A percentile compares a stretch with the other conserved stretches of the same genome.
Conservation (phyloP, 2,329 filamentous ascomycete species). For the Lecanosticta acicola region DNA sequence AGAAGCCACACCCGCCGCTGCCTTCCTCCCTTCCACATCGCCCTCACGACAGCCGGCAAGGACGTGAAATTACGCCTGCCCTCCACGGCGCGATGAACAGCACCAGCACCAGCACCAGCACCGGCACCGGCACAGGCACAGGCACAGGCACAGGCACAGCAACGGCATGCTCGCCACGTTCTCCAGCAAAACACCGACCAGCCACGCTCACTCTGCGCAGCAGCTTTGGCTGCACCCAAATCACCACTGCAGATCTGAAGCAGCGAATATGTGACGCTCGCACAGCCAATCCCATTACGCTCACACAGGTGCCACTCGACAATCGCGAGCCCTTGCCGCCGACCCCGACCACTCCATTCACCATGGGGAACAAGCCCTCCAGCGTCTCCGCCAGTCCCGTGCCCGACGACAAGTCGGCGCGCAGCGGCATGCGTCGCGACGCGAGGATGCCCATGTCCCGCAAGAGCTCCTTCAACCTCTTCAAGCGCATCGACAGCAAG, state of each 20-base stretch:
- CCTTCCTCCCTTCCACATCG: not conserved
- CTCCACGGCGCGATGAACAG: too few relatives aligned
- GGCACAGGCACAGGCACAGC: constrained; percentile 4
- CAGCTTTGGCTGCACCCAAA: constrained; percentile 25
- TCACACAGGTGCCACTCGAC: constrained; percentile 20
- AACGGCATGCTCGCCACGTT: constrained; percentile 25
- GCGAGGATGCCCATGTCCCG: constrained; percentile 21
- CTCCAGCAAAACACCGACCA: constrained; percentile 17
- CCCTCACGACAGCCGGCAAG: not conserved
- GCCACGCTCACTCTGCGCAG: constrained; percentile 18
- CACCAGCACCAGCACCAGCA: constrained; percentile 2
- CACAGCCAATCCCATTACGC: constrained; percentile 11
- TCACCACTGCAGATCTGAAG: constrained; percentile 20
- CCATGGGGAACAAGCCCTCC: constrained; percentile 30
- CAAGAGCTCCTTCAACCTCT: constrained; percentile 30
- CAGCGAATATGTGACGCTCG: constrained; percentile 22
- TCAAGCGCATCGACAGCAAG: constrained; percentile 28
- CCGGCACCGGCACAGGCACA: not conserved
- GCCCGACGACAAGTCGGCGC: constrained; percentile 22
- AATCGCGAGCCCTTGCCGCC: constrained; percentile 19
- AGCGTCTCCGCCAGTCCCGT: constrained; percentile 14
- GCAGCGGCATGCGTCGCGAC: constrained; percentile 19
- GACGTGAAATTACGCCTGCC: not conserved
- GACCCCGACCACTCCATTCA: constrained; percentile 16
- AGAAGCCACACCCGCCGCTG: not conserved